Percentiles rank a stretch among this genome's conserved stretches.
Conservation (phyloP, 2,329 filamentous ascomycete genomes). For the Beauveria asiatica region DNA sequence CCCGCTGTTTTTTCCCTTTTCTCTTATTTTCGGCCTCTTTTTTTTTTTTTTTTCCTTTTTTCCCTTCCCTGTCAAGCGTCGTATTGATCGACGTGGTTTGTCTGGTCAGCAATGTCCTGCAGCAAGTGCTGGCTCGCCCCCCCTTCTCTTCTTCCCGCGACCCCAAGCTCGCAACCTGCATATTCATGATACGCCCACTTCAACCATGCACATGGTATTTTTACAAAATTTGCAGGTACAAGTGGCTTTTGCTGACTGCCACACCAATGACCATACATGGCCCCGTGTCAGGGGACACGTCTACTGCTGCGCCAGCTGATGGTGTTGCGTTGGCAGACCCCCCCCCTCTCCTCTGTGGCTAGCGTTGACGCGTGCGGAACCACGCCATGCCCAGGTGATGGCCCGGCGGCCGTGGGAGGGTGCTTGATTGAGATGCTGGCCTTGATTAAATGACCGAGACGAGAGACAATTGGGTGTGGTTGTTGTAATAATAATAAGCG, state of each 20-base stretch:
- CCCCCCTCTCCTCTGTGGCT: background rate
- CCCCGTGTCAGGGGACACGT: background rate
- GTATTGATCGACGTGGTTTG: background rate
- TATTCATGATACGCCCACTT: too few species aligned
- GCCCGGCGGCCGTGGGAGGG: too few species aligned
- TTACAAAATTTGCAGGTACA: too few species aligned
- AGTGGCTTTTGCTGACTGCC: background rate
- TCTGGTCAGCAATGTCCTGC: background rate
- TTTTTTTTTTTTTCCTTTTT: background rate
- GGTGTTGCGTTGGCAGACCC: constrained; percentile 1
- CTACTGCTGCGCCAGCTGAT: constrained; percentile 1
- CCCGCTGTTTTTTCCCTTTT: too few species aligned
- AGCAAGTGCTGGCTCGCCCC: background rate
- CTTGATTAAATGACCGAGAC: too few species aligned
- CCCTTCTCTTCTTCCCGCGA: background rate
- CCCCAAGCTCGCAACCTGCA: background rate
- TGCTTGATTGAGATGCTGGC: too few species aligned
- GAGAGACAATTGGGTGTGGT: too few species aligned
- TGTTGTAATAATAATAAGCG: too few species aligned
- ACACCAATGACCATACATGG: background rate
- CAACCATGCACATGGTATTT: too few species aligned
- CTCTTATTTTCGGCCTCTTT: background rate
- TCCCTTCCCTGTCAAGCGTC: background rate
- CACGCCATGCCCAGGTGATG: too few species aligned
- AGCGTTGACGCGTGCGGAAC: background rate